phyloP scores from a whole-genome alignment of 176 grass and related monocot species.

The Triticum urartu region DNA sequence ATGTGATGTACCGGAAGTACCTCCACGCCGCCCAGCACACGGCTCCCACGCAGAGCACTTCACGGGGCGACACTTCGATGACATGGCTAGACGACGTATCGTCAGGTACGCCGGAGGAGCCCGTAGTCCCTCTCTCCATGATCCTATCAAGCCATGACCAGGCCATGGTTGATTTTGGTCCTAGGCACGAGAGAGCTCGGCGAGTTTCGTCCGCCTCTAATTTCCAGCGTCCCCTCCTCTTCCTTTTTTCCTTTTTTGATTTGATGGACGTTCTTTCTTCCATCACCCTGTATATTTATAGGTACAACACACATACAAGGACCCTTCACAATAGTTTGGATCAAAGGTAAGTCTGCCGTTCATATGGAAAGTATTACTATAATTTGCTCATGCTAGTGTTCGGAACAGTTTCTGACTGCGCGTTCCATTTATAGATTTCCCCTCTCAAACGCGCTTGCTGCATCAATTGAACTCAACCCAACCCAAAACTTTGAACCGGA shows the following conservation, averaged over 20 bases:
- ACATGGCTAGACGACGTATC: too few relatives aligned
- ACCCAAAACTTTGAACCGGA: too few relatives aligned
- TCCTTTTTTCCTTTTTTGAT: background rate
- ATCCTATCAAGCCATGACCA: too few relatives aligned
- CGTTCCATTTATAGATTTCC: too few relatives aligned
- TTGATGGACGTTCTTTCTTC: background rate
- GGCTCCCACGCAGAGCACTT: background rate
- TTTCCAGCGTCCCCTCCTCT: background rate
- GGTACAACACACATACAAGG: background rate
- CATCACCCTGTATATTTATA: background rate
- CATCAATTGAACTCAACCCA: too few relatives aligned
- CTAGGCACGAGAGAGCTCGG: background rate
- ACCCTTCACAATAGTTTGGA: background rate
- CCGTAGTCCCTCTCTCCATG: too few relatives aligned
- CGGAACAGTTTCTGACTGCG: too few relatives aligned
- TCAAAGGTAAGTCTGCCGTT: background rate
- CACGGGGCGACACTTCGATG: background rate
- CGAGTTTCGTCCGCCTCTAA: background rate
- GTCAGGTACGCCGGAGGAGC: too few relatives aligned
- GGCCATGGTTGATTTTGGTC: background rate
- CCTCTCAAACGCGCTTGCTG: too few relatives aligned
- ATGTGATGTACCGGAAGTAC: background rate
- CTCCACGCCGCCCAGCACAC: background rate
- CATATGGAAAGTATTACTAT: background rate
- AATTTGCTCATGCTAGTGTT: too few relatives aligned